A percentile compares a stretch with the other conserved stretches of the same genome.
Evolutionary conservation across 2,329 filamentous ascomycete species (phyloP).

Genomic region (Westerdykella ornata): DNA sequence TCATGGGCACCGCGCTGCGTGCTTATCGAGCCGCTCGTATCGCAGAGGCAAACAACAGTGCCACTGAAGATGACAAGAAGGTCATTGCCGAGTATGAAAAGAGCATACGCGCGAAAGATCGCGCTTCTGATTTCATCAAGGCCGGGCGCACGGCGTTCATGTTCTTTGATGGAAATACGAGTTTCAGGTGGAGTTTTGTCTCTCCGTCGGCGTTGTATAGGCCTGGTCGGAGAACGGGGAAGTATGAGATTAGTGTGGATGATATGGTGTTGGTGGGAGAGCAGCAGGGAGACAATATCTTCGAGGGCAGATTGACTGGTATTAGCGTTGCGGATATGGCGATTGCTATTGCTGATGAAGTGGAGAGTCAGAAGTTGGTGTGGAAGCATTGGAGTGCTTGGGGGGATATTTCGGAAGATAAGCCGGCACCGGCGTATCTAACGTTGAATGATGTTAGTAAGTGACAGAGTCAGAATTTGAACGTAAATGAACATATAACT

Average conservation of each 20-base stretch:
- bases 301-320: slow-evolving; percentile 28
- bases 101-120: slow-evolving; percentile 17
- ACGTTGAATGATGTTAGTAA: slow-evolving; percentile 16
- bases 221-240: slow-evolving; percentile 28
- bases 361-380: slow-evolving; percentile 21
- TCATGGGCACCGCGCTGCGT: slow-evolving; percentile 22
- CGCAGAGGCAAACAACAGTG: slow-evolving; percentile 11
- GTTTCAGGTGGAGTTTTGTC: slow-evolving; percentile 32
- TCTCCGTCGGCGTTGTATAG: slow-evolving; percentile 27
- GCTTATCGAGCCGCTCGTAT: slow-evolving; percentile 23
- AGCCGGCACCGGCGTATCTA: slow-evolving; percentile 21
- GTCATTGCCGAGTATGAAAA: slow-evolving; percentile 22
- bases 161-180: slow-evolving; percentile 33
- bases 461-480: neutral
- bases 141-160: slow-evolving; percentile 31
- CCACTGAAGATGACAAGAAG: slow-evolving; percentile 11
- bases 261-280: slow-evolving; percentile 26
- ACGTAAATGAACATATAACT: no score
- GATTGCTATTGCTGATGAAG: slow-evolving; percentile 33
- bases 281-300: slow-evolving; percentile 18
- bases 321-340: slow-evolving; percentile 33
- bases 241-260: slow-evolving; percentile 28
- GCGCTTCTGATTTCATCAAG: slow-evolving; percentile 27
- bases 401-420: slow-evolving; percentile 26
- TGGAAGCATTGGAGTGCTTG: slow-evolving; percentile 30